Base-by-base conservation (phyloP, 2,329 filamentous ascomycete species). In the Epichloe uncinata region DNA sequence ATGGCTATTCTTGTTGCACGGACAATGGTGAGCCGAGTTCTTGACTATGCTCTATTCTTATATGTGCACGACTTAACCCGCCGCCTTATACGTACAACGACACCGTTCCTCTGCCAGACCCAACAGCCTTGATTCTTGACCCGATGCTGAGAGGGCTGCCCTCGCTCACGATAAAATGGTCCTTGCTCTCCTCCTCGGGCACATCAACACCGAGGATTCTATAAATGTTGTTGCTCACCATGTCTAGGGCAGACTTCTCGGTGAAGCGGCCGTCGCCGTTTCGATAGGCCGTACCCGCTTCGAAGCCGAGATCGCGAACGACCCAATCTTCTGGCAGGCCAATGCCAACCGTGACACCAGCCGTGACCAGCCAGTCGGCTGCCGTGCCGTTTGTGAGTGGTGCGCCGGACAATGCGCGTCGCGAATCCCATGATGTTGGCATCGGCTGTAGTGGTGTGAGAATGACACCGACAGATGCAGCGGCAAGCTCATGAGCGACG, bases 361-460 rank as follows among this genome's bases (percentile, higher is more conserved):
- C 80, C 7, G 73, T 71, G 0, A 81, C 55, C 1, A 85, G 70
- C 12, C 58, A 62, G 53, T 84, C 79, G 4, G 82, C 66, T 0
- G 73, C 73, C 1, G 81, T 84, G 26, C 80, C 79, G 56, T 83
- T 82, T 0, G 80, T 82, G 0, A 85, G 69, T 1, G 82, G 82
- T 4, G 81, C 81, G 1, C 82, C 82, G 0, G 78, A 74, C 11
- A 85, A 67, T 0, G 78, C 73, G 2, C 81, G 75, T 0, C 79
- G 74, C 62, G 81, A 69, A 53, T 84, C 79, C 82, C 81, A 85
- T 0, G 60, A 63, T 3, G 60, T 62, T 2, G 73, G 70, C 57
- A 76, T 79, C 0, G 77, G 72, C 54, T 78, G 73, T 11, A 82
- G 61, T 1, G 81, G 80, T 0, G 75, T 69, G 2, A 85, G 71